phyloP scores from a whole-genome alignment of 345 rosid species.

The Rhizophora apiculata region DNA sequence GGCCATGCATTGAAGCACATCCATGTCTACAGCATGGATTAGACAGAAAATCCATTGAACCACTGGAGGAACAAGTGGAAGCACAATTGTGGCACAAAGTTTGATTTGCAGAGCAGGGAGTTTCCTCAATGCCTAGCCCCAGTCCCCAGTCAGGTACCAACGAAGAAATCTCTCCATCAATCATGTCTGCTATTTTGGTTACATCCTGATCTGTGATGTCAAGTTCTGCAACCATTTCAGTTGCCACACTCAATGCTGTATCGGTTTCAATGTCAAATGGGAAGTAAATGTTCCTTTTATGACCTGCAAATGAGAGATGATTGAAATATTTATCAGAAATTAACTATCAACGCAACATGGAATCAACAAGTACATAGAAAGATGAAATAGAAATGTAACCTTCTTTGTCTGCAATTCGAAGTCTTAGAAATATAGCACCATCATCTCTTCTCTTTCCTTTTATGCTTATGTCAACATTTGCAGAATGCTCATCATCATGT shows the following conservation, averaged over 20 bases:
- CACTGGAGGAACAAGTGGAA: conserved; percentile 67
- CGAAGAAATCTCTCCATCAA: conserved; percentile 78
- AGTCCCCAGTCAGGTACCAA: conserved; percentile 76
- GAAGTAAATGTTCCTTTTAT: conserved; percentile 77
- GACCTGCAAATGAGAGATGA: conserved; percentile 42
- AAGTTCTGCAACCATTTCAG: conserved; percentile 93
- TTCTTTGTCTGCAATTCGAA: conserved; percentile 76
- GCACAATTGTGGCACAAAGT: conserved; percentile 60
- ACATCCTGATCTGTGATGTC: conserved; percentile 80
- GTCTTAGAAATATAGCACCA: conserved; percentile 63
- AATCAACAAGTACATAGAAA: background rate
- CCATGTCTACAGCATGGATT: conserved; percentile 49
- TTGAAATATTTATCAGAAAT: background rate
- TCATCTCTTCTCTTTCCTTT: conserved; percentile 72
- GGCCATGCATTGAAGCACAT: conserved; percentile 76
- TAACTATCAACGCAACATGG: conserved; percentile 1
- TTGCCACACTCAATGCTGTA: conserved; percentile 82
- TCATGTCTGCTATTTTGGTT: conserved; percentile 78
- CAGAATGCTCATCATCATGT: conserved; percentile 59
- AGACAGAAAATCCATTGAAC: conserved; percentile 53
- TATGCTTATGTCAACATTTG: conserved; percentile 62
- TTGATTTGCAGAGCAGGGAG: conserved; percentile 51
- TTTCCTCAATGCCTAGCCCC: conserved; percentile 66
- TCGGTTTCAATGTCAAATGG: conserved; percentile 71
- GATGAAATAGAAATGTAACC: conserved; percentile 37